These are phyloP conservation scores for Tulasnella sp. DNA, from an alignment of 768 basidiomycete species.

Conservation along the genomic window DNA sequence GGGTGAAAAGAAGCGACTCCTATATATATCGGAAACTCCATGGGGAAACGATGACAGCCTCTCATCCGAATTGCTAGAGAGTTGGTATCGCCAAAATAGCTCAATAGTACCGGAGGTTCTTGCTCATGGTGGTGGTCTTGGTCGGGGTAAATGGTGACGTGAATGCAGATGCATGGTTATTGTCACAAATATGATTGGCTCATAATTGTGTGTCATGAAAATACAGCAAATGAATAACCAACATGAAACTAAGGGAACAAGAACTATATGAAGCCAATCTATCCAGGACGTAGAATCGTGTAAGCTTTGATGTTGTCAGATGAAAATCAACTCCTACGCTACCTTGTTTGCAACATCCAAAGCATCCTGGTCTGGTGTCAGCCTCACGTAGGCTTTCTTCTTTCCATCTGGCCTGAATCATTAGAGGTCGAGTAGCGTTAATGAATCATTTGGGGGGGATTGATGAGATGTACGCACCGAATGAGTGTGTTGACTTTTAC, in stretches of 20 bases:
- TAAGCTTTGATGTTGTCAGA: constrained; percentile 7
- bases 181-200: too few relatives aligned
- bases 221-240: not conserved
- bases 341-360: constrained; percentile 97
- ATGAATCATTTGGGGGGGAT: not conserved
- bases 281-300: not conserved
- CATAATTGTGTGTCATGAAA: not conserved
- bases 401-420: constrained; percentile 79
- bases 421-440: not conserved
- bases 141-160: not conserved
- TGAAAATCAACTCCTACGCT: constrained; percentile 17
- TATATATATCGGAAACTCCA: too few relatives aligned
- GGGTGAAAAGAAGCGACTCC: too few relatives aligned
- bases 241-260: constrained; percentile 11
- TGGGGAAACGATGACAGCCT: too few relatives aligned
- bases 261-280: constrained; percentile 92
- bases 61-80: too few relatives aligned
- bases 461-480: constrained; percentile 44
- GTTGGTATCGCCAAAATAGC: too few relatives aligned
- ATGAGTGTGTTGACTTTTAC: constrained; percentile 97
- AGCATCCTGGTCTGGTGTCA: constrained; percentile 92
- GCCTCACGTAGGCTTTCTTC: constrained; percentile 98
- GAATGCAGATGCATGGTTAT: constrained; percentile 5
- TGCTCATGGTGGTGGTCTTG: not conserved
- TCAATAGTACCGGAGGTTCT: too few relatives aligned